Conservation (phyloP, 805 yeast genomes). For the Nakazawaea pomicola region DNA sequence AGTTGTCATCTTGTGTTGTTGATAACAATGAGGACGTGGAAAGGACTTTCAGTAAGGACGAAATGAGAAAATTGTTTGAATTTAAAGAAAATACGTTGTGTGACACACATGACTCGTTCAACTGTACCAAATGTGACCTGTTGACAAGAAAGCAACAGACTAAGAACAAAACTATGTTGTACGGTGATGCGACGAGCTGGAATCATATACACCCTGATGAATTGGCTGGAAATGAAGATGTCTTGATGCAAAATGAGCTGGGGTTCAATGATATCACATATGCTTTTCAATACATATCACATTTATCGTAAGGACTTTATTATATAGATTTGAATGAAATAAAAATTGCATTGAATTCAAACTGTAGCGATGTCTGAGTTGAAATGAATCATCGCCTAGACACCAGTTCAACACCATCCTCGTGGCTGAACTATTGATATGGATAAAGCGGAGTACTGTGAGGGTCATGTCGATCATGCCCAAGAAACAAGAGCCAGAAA, state of each 20-base stretch:
- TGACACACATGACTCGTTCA: slow-evolving; percentile 90
- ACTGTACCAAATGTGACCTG: slow-evolving; percentile 71
- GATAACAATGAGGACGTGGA: slow-evolving; percentile 96
- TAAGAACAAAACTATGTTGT: slow-evolving; percentile 81
- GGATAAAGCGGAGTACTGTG: too few relatives aligned
- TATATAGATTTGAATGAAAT: neutral
- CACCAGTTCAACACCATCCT: too few relatives aligned
- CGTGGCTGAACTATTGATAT: too few relatives aligned
- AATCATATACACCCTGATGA: slow-evolving; percentile 73
- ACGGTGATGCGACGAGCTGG: slow-evolving; percentile 98
- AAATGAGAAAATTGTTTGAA: slow-evolving; percentile 68
- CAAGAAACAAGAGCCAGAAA: too few relatives aligned
- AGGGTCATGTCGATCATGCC: too few relatives aligned
- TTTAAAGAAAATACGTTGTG: slow-evolving; percentile 64
- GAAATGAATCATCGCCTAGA: neutral
- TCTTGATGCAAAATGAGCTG: slow-evolving; percentile 68
- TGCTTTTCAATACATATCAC: slow-evolving; percentile 92
- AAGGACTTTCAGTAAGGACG: slow-evolving; percentile 80
- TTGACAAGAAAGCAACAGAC: slow-evolving; percentile 51
- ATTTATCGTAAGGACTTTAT: slow-evolving; percentile 27
- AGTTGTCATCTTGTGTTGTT: slow-evolving; percentile 91
- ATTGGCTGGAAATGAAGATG: slow-evolving; percentile 66
- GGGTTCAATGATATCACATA: slow-evolving; percentile 67
- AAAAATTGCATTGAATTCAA: neutral
- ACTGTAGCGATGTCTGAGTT: neutral